Evolutionary conservation across 768 basidiomycete genomes (phyloP), one percentile per base, ranked within the genome.

Genomic region (Leccinellum albellum): DNA sequence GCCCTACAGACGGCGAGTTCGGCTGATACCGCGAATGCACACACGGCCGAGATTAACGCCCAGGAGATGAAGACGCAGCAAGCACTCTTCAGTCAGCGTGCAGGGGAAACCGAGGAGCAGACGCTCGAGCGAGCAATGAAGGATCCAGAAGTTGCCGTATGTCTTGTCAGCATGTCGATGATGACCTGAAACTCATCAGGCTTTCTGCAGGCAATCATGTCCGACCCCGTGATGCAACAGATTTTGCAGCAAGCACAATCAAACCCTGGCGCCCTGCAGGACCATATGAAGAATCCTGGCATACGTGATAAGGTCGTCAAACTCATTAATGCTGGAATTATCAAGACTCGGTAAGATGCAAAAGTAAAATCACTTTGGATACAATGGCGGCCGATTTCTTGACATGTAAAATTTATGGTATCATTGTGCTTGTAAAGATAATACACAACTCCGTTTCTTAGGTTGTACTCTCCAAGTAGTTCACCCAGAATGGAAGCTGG

Each of bases 161-260:
- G 89, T 80, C 13, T 6, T 51, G 33, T 56, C 23, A 49, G 6
- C 28, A 14, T 23, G 28, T 46, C 37, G 23, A 15, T 23, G 26
- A 44, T 53, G 47, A 40, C 23, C 28, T 8, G 15, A 55, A 32
- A 28, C 54, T 62, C 6, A 70, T 20, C 35, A 37, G 17, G n/a
- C 40, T 32, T 54, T 44, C 15, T 58, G 23, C 67, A 94, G 89
- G 71, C 75, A 55, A 94, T 94, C 67, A 93, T 95, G 91, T 77
- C 73, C 64, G 94, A 94, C 70, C 92, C 94, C 9, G 77, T 96
- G 61, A 96, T 97, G 91, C 91, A 97, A 74, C 85, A 85, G 56
- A 97, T 99, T 62, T 72, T 99, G 66, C 90, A 95, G 70, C 95
- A 98, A 75, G 93, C 94, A 7, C 96, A 99, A 75, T 66, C 75